A percentile compares a stretch with the other conserved stretches of the same genome.
These are phyloP conservation scores for Dichomitus squalens DNA, from an alignment of 1,284 basidiomycete species.

Conservation along the genomic window DNA sequence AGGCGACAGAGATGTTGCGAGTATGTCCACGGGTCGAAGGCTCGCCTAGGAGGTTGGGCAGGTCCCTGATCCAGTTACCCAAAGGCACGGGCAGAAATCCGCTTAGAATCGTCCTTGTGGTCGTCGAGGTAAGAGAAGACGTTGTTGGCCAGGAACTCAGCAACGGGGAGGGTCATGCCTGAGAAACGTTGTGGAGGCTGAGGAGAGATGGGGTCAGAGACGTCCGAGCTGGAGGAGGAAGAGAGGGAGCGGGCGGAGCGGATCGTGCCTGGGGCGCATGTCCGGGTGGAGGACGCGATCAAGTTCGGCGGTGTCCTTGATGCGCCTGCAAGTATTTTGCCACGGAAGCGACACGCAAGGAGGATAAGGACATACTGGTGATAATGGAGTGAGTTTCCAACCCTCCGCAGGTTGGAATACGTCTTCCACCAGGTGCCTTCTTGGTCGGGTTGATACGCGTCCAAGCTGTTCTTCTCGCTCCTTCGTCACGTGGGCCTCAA, in stretches of 20 bases:
- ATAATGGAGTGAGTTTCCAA: no score
- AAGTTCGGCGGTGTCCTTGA: no score
- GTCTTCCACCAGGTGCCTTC: no score
- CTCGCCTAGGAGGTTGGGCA: slow-evolving; percentile 67
- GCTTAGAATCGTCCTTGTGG: no score
- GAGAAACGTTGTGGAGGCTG: slow-evolving; percentile 73
- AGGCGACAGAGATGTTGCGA: slow-evolving; percentile 55
- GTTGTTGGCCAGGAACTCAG: slow-evolving; percentile 81
- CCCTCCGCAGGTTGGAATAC: no score
- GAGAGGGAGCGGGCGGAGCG: slow-evolving; percentile 25
- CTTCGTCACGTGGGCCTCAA: no score
- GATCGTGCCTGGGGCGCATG: slow-evolving; percentile 18
- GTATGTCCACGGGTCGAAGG: slow-evolving; percentile 37
- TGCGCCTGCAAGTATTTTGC: no score
- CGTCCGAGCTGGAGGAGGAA: slow-evolving; percentile 33
- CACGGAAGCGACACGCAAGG: no score
- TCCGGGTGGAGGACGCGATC: slow-evolving; percentile 22
- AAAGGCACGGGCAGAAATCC: slow-evolving; percentile 83
- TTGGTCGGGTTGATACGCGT: no score
- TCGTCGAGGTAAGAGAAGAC: slow-evolving; percentile 89
- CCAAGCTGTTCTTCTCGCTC: no score
- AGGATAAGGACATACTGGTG: no score
- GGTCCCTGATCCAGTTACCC: slow-evolving; percentile 83
- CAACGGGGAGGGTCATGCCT: slow-evolving; percentile 88
- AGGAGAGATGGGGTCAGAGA: slow-evolving; percentile 29